phyloP scores from a whole-genome alignment of 1,284 basidiomycete genomes.

The Gomphus sp. region DNA sequence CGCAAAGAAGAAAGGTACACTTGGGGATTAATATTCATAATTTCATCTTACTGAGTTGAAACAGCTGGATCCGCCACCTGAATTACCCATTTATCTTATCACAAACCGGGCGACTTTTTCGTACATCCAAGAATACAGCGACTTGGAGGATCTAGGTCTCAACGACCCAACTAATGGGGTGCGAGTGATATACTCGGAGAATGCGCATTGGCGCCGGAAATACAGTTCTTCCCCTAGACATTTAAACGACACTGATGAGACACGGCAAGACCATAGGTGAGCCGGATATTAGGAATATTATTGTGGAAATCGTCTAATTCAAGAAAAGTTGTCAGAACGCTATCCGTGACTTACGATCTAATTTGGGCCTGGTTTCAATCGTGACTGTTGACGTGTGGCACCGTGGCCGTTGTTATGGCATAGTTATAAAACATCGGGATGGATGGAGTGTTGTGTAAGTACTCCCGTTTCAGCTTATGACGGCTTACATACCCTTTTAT shows the following conservation, averaged over 20 bases:
- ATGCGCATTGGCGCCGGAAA: not conserved
- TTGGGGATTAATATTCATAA: not conserved
- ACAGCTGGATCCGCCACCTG: constrained; percentile 52
- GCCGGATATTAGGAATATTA: not conserved
- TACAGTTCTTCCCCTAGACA: not conserved
- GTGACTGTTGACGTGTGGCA: constrained; percentile 67
- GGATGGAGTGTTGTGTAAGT: constrained; percentile 80
- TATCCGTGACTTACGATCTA: constrained; percentile 6
- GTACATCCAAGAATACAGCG: constrained; percentile 57
- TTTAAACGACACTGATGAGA: not conserved
- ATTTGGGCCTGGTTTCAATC: constrained; percentile 47
- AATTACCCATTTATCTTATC: constrained; percentile 63
- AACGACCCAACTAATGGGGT: constrained; percentile 27
- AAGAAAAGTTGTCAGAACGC: not conserved
- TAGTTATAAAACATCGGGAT: constrained; percentile 54
- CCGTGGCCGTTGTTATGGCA: constrained; percentile 62
- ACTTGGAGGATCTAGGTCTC: constrained; percentile 61
- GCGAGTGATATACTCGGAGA: constrained; percentile 4
- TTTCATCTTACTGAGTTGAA: constrained; percentile 2
- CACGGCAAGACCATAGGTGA: not conserved
- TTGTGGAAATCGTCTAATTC: not conserved
- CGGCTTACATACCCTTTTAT: constrained; percentile 10
- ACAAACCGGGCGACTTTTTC: constrained; percentile 44
- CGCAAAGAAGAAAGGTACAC: constrained; percentile 65
- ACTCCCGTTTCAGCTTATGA: constrained; percentile 14